Evolutionary conservation across 192 early-diverging fungal genomes (phyloP).

Genomic region (Backusella mclennaniae): DNA sequence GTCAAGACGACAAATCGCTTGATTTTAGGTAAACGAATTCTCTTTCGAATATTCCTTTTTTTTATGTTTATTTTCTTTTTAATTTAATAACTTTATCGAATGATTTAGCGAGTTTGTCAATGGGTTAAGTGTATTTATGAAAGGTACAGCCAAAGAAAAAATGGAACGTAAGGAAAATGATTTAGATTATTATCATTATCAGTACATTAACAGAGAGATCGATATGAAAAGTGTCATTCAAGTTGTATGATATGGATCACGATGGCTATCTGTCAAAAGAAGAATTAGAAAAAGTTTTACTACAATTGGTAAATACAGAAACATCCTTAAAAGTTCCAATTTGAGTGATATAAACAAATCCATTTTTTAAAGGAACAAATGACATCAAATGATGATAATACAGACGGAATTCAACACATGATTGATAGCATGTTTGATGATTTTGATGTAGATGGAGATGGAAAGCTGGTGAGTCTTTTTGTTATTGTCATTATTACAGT

Average conservation of each 20-base stretch:
- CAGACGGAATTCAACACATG: constrained; percentile 55
- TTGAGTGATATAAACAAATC: background rate
- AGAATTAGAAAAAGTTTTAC: constrained; percentile 69
- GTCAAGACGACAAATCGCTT: constrained; percentile 60
- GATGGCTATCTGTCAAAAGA: constrained; percentile 70
- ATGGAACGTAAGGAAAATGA: constrained; percentile 16
- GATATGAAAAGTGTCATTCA: constrained; percentile 63
- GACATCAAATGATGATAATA: constrained; percentile 67
- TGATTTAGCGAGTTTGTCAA: constrained; percentile 54
- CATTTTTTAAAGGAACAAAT: background rate
- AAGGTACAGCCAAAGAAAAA: constrained; percentile 68
- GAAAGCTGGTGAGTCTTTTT: constrained; percentile 53
- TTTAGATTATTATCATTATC: background rate
- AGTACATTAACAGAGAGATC: background rate
- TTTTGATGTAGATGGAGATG: constrained; percentile 79
- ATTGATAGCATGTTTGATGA: constrained; percentile 76
- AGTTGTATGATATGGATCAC: constrained; percentile 76
- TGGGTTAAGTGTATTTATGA: constrained; percentile 73
- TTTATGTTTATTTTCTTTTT: background rate
- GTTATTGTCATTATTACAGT: background rate
- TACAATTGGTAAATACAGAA: constrained; percentile 60
- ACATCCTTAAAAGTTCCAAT: background rate
- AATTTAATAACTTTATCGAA: background rate
- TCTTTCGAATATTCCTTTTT: background rate
- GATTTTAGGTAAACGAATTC: constrained; percentile 54